Evolutionary conservation across 1,139 yeast genomes (phyloP), one percentile per base, ranked within the genome.

Genomic region (Pichia sp.): DNA sequence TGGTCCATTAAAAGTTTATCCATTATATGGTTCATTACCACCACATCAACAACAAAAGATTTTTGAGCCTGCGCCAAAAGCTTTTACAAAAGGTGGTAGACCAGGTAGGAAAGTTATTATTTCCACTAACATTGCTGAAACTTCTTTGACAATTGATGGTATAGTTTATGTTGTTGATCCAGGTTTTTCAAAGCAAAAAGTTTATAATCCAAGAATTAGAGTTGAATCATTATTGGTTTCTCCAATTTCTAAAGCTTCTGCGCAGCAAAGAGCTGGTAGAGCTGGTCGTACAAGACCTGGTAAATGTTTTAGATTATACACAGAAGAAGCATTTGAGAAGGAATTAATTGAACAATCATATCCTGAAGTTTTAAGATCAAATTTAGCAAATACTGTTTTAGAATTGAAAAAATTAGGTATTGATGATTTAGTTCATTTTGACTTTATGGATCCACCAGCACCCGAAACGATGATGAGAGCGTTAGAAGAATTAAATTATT

Each of bases 381-480:
- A 93, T 70, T 77, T 93, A 64, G 86, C 97, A 22, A 86, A 91
- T 43, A 93, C 98, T 0, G 98, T 93, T 31, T 73, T 93, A 56
- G 96, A 93, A 68, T 76, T 93, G 69, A 93, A 93, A 69, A 93
- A 93, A 70, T 77, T 93, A 56, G 98, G 98, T 25, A 80, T 93
- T 60, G 96, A 93, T 66, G 99, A 93, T 70, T 79, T 93, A 66
- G 99, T 93, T 34, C 98, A 93, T 70, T 93, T 93, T 67, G 99
- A 93, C 69, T 93, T 93, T 65, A 93, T 93, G 96, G 99, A 93
- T 66, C 98, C 99, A 10, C 99, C 99, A n/a, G 98, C 99, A 1
- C 98, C 98, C 6, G 99, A 93, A 70, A 93, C 99, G 10, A 93
- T 93, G 99, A 91, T 93, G 98, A 80, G 98, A 68, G 98, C 99